Conservation (phyloP, 768 basidiomycete species). For the Suillus bovinus region DNA sequence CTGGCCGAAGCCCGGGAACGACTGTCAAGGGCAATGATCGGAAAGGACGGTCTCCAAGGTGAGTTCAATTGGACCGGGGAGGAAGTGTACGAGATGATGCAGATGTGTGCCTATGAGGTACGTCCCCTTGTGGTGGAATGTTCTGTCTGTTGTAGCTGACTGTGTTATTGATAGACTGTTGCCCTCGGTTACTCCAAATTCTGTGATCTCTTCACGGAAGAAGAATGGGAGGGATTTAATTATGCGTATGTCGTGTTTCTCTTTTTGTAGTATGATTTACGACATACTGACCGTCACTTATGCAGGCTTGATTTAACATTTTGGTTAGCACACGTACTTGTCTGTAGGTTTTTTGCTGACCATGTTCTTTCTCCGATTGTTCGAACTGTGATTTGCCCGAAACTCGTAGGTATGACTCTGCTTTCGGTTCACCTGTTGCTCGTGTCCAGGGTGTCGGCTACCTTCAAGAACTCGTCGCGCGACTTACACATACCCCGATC, state of each 20-base stretch:
- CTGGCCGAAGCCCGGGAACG: conserved; percentile 64
- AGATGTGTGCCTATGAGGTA: conserved; percentile 85
- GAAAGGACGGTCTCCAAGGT: conserved; percentile 29
- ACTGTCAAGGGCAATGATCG: conserved; percentile 30
- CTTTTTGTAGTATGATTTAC: not conserved
- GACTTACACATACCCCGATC: conserved; percentile 78
- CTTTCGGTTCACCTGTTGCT: conserved; percentile 81
- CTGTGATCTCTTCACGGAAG: conserved; percentile 85
- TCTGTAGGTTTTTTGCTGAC: not conserved
- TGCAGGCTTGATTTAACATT: conserved; percentile 63
- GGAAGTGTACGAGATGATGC: conserved; percentile 77
- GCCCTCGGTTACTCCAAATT: conserved; percentile 90
- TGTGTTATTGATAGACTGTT: conserved; percentile 62
- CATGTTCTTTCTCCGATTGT: conserved; percentile 8
- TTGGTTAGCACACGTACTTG: conserved; percentile 39
- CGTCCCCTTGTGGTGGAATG: conserved; percentile 10
- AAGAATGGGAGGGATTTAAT: conserved; percentile 93
- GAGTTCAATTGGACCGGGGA: conserved; percentile 61
- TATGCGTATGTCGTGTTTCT: conserved; percentile 54
- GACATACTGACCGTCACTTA: not conserved
- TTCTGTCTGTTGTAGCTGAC: not conserved
- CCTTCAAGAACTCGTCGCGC: conserved; percentile 79
- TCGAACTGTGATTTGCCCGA: conserved; percentile 16
- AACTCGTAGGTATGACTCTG: conserved; percentile 56
- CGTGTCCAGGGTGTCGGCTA: conserved; percentile 79